Base-by-base conservation (phyloP, 2,329 filamentous ascomycete genomes). In the Venturia oleaginea region DNA sequence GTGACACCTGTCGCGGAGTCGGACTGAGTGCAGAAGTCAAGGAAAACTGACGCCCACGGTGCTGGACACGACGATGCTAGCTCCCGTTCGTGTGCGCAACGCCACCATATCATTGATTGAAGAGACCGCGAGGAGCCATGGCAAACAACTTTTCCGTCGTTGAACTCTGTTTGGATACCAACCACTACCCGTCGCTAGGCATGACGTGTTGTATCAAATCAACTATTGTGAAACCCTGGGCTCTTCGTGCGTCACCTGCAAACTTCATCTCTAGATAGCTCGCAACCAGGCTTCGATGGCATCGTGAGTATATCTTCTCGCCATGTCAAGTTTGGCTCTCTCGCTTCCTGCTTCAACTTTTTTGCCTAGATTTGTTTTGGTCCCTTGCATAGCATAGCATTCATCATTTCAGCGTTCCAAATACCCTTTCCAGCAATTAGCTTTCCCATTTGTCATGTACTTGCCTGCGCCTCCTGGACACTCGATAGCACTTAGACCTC, bases 301-400 rank as follows among this genome's bases (percentile, higher is more conserved):
- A 34, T 57, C 27, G 27, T 34, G 51, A 57, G 51, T 57, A 57
- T 57, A 57, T 57, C 51, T 57, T 34, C 30, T 57, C 51, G 19
- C 11, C 51, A 8, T n/a, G 51, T 57, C 51, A 34, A 34, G 51
- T 22, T 19, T 30, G 51, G 27, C 27, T 57, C 17, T 27, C 17
- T 57, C 27, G 15, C 15, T 32, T 27, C 34, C 30, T 22, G 15
- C 30, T 57, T 57, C 51, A 57, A 51, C 46, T 27, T 27, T 27
- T 27, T 10, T 13, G 24, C 22, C 46, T 51, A 51, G 46, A 27
- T 11, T 27, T 15, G 19, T 57, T 57, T 57, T 34, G 15, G 24
- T 57, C 24, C 30, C 13, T 57, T 57, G 51, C 51, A 51, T 51
- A 51, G 51, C 51, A 51, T 51, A 51, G 46, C 46, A 34, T 32